Evolutionary conservation across 495 filamentous ascomycete genomes (phyloP).

Genomic region (Neurospora sp.): DNA sequence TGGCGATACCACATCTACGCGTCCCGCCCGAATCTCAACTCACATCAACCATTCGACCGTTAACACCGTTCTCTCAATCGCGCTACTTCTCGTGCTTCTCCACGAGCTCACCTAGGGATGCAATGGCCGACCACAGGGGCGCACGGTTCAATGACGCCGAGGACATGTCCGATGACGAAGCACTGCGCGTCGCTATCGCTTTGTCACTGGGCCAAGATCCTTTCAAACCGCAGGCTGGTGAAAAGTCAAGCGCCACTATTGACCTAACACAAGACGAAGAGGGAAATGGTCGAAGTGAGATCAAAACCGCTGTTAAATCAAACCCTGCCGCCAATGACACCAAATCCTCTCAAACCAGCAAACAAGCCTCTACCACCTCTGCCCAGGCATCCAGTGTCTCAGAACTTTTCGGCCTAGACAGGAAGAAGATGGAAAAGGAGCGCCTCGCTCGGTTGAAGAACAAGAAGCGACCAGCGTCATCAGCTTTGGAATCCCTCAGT

Average conservation of each 20-base stretch:
- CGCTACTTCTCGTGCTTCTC: background rate
- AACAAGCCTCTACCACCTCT: background rate
- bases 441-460: conserved; percentile 51
- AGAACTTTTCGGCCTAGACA: conserved; percentile 44
- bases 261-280: conserved; percentile 17
- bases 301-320: background rate
- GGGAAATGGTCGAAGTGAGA: background rate
- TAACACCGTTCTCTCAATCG: background rate
- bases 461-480: conserved; percentile 47
- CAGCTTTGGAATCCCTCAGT: background rate
- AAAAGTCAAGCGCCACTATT: conserved; percentile 1
- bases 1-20: background rate
- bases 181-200: conserved; percentile 33
- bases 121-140: conserved; percentile 9
- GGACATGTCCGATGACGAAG: conserved; percentile 32
- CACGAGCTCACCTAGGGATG: background rate
- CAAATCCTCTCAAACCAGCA: background rate
- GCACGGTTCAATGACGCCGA: conserved; percentile 16
- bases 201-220: conserved; percentile 31
- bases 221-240: background rate
- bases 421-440: conserved; percentile 80
- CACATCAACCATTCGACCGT: background rate
- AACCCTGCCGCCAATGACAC: background rate
- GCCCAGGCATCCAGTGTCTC: background rate
- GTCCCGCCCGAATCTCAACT: background rate